Base-by-base conservation (phyloP, 176 grass and related monocot species). In the Sorghum bicolor region DNA sequence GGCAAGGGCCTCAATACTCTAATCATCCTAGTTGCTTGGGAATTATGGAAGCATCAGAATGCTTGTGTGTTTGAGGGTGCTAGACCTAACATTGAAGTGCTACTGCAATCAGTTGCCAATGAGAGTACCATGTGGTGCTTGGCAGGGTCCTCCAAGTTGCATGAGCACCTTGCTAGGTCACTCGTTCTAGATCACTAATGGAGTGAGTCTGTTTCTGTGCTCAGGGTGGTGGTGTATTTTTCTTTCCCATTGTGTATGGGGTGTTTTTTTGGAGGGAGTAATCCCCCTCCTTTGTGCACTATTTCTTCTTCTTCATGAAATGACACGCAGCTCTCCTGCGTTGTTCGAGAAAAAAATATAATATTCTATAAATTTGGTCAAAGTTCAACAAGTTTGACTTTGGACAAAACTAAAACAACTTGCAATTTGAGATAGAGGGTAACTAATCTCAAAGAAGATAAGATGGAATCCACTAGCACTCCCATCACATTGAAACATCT, bases 401-500 rank as follows among this genome's bases (percentile, higher is more conserved):
- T 57, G 53, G 8, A 57, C 17, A 57, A 8, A 57, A 57, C 55
- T 11, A 24, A 25, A 58, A 58, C 53, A 57, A 24, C 53, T 57
- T 57, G 2, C 19, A 57, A 57, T 24, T 58, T 58, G 22, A 58
- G 9, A n/a, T 57, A 25, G 22, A 58, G 55, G 55, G 22, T 58
- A 24, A 58, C 8, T 70, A 77, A 69, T 36, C 74, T 78, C 65
- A 62, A 47, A 24, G 70, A 70, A 61, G 17, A 85, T 30, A 33
- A 41, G 10, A 77, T 52, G n/a, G 37, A 81, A 70, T 76, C 32
- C 13, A 26, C 32, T 52, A 89, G 14, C 55, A 72, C 1, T 28
- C 14, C 30, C 19, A 82, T 77, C 10, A 45, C 61, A 79, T 40
- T 15, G 4, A 84, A 81, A 41, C 26, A 85, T 77, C 34, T 71